phyloP scores from a whole-genome alignment of 305 asterid species.

The Solanum hybrid region DNA sequence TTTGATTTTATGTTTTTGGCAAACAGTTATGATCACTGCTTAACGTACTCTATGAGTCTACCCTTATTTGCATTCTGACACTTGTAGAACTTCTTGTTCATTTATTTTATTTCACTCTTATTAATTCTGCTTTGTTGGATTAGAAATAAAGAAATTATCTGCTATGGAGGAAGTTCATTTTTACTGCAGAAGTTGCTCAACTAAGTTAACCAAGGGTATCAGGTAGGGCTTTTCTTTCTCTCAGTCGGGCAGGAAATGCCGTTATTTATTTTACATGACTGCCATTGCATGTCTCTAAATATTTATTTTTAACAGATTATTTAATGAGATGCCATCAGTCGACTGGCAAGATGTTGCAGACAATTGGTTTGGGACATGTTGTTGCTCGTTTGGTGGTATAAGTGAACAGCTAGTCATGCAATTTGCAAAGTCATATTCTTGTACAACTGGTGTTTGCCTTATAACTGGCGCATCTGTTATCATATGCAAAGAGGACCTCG shows the following conservation, averaged over 20 bases:
- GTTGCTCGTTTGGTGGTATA: slow-evolving; percentile 87
- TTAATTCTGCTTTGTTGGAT: slow-evolving; percentile 7
- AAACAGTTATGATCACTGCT: neutral
- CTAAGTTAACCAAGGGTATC: slow-evolving; percentile 58
- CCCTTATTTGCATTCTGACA: neutral
- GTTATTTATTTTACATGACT: neutral
- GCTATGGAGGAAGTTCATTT: slow-evolving; percentile 59
- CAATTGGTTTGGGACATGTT: slow-evolving; percentile 96
- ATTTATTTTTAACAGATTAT: slow-evolving; percentile 25
- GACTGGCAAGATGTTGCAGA: slow-evolving; percentile 91
- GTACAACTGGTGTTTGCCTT: slow-evolving; percentile 63
- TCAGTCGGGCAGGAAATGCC: neutral
- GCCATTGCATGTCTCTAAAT: neutral
- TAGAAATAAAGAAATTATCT: slow-evolving; percentile 65
- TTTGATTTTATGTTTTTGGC: neutral
- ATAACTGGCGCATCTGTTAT: slow-evolving; percentile 56
- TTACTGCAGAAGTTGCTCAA: slow-evolving; percentile 81
- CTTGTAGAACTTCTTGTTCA: neutral
- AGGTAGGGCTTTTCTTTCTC: slow-evolving; percentile 33
- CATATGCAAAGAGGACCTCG: slow-evolving; percentile 51
- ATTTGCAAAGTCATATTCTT: slow-evolving; percentile 57
- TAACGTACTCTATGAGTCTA: neutral
- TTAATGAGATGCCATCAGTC: slow-evolving; percentile 85
- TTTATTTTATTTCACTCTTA: neutral
- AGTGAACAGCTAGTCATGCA: slow-evolving; percentile 68